Evolutionary conservation across 345 rosid genomes (phyloP).

Genomic region (Orychophragmus violaceus): DNA sequence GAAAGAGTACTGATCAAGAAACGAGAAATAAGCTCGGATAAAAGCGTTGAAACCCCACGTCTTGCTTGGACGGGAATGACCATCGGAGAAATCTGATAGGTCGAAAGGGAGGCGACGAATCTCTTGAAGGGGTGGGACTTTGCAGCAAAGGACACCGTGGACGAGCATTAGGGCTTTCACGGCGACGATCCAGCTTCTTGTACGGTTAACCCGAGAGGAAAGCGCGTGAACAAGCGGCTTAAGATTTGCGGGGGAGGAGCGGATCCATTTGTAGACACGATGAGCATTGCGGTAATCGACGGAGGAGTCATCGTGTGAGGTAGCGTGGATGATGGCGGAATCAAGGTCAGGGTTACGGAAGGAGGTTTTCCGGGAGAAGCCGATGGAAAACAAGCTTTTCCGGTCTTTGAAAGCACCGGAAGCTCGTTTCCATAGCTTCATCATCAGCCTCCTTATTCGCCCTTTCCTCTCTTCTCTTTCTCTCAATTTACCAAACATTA

Average conservation of each 20-base stretch:
- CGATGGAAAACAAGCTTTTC: constrained; percentile 47
- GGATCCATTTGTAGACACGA: constrained; percentile 58
- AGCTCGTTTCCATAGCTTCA: constrained; percentile 70
- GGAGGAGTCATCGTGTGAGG: constrained; percentile 57
- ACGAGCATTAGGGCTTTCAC: constrained; percentile 70
- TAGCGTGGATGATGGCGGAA: constrained; percentile 65
- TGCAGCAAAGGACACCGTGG: constrained; percentile 74
- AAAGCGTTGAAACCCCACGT: constrained; percentile 60
- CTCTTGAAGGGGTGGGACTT: constrained; percentile 33
- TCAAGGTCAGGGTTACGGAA: constrained; percentile 53
- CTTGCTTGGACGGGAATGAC: constrained; percentile 36
- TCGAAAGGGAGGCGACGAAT: constrained; percentile 55
- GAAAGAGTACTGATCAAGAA: constrained; percentile 54
- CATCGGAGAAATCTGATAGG: constrained; percentile 54
- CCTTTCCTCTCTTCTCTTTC: not conserved
- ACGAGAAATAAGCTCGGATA: constrained; percentile 54
- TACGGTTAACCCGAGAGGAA: constrained; percentile 48
- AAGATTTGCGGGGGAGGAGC: constrained; percentile 54
- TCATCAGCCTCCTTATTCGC: constrained; percentile 25
- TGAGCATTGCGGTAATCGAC: constrained; percentile 62
- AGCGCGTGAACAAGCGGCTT: constrained; percentile 48
- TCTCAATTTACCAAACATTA: constrained; percentile 4
- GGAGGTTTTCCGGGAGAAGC: constrained; percentile 32
- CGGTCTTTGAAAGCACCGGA: constrained; percentile 74
- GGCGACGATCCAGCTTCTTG: constrained; percentile 72